These are phyloP conservation scores for Kluyveromyces wickerhamii DNA, from an alignment of 805 yeast species.

Conservation along the genomic window DNA sequence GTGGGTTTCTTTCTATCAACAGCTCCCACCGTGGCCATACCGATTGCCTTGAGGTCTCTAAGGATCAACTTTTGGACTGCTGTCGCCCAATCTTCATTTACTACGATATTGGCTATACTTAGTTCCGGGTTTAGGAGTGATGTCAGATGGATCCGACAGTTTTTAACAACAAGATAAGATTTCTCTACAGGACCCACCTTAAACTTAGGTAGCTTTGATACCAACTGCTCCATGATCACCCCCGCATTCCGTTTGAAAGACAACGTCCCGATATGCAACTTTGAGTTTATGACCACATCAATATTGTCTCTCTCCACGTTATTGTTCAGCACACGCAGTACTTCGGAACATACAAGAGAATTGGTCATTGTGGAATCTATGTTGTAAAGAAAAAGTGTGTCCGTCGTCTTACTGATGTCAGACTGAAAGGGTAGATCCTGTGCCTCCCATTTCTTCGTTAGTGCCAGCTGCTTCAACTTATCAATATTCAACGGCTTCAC, in stretches of 20 bases:
- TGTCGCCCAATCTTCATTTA: constrained; percentile 1
- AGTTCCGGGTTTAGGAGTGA: background rate
- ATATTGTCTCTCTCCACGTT: constrained; percentile 39
- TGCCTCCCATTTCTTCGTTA: background rate
- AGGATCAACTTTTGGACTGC: background rate
- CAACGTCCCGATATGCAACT: constrained; percentile 57
- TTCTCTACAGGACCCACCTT: constrained; percentile 20
- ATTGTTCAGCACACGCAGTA: constrained; percentile 26
- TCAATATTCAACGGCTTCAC: constrained; percentile 15
- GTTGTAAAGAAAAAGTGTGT: constrained; percentile 68
- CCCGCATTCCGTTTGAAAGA: constrained; percentile 24
- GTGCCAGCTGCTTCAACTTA: background rate
- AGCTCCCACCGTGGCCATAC: too few species aligned
- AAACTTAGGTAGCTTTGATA: constrained; percentile 11
- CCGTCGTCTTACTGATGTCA: background rate
- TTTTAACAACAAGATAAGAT: constrained; percentile 6
- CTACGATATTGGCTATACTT: background rate
- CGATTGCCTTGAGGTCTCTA: background rate
- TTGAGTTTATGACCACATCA: constrained; percentile 49
- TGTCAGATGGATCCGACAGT: constrained; percentile 6
- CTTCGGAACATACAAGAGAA: constrained; percentile 42
- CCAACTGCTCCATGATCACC: constrained; percentile 25
- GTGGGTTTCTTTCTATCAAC: background rate
- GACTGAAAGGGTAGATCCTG: constrained; percentile 1
- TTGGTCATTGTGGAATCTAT: constrained; percentile 60